Conservation (phyloP, 2,329 filamentous ascomycete species). For the Alternaria gaisen region DNA sequence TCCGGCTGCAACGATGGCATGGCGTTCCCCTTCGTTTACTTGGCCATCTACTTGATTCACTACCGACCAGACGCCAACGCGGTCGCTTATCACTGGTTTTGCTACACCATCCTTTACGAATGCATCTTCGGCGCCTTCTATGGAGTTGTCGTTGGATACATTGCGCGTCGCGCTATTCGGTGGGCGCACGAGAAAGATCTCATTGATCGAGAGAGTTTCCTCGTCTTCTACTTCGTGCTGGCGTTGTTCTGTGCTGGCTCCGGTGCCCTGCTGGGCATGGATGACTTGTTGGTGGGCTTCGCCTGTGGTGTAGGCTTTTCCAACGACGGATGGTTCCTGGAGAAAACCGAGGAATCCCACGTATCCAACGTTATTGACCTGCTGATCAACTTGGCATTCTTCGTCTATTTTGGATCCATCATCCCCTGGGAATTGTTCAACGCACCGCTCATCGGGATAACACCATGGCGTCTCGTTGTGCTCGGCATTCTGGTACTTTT, state of each 20-base stretch:
- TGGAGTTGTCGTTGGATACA: slow-evolving; percentile 87
- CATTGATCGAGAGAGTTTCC: slow-evolving; percentile 95
- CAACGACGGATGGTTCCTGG: slow-evolving; percentile 98
- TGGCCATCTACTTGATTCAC: slow-evolving; percentile 87
- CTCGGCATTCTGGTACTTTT: slow-evolving; percentile 93
- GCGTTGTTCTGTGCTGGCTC: slow-evolving; percentile 95
- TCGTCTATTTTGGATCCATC: slow-evolving; percentile 96
- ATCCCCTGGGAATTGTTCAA: slow-evolving; percentile 97
- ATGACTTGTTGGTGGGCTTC: slow-evolving; percentile 94
- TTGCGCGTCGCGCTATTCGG: slow-evolving; percentile 89
- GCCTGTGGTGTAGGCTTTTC: slow-evolving; percentile 97
- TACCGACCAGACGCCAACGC: slow-evolving; percentile 74
- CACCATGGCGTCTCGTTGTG: slow-evolving; percentile 90
- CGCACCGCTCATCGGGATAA: slow-evolving; percentile 71
- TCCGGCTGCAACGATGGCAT: slow-evolving; percentile 99
- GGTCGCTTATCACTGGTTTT: slow-evolving; percentile 86
- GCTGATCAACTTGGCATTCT: slow-evolving; percentile 95
- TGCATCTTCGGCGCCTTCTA: slow-evolving; percentile 92
- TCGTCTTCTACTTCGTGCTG: slow-evolving; percentile 98
- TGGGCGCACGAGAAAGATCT: slow-evolving; percentile 82
- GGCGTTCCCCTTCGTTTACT: slow-evolving; percentile 97
- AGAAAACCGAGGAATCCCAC: slow-evolving; percentile 98
- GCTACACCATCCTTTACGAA: slow-evolving; percentile 90
- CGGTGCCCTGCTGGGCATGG: slow-evolving; percentile 87
- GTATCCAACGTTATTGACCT: slow-evolving; percentile 99